phyloP scores from a whole-genome alignment of 1,284 basidiomycete species.

The Tremellales sp. region DNA sequence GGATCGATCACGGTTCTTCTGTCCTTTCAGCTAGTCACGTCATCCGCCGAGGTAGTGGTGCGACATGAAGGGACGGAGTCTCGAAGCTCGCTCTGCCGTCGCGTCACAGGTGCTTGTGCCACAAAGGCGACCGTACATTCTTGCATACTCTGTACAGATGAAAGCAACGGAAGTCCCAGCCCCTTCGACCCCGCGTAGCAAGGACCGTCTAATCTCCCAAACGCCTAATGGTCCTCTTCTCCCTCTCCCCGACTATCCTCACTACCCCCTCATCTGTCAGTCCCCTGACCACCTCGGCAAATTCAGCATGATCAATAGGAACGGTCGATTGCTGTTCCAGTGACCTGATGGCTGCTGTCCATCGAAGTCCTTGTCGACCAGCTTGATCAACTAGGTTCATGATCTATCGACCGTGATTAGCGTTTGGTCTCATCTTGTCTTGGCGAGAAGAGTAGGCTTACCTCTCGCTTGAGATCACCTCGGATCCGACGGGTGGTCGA shows the following conservation, averaged over 20 bases:
- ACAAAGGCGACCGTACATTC: too few relatives aligned
- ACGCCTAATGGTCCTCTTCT: conserved; percentile 69
- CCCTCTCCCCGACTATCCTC: conserved; percentile 79
- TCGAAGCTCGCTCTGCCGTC: too few relatives aligned
- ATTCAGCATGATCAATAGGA: conserved; percentile 69
- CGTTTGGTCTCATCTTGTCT: too few relatives aligned
- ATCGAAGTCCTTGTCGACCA: conserved; percentile 64
- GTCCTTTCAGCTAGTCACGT: too few relatives aligned
- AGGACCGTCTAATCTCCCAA: conserved; percentile 41
- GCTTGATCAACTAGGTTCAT: conserved; percentile 63
- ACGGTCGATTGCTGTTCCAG: conserved; percentile 76
- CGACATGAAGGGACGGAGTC: too few relatives aligned
- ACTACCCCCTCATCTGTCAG: conserved; percentile 75
- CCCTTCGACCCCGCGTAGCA: too few relatives aligned
- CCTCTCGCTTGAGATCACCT: conserved; percentile 77
- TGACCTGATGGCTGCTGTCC: conserved; percentile 69
- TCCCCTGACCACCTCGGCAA: conserved; percentile 71
- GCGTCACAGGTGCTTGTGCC: too few relatives aligned
- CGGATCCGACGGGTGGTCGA: conserved; percentile 73
- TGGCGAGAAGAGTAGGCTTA: conserved; percentile 42
- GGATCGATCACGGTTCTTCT: too few relatives aligned
- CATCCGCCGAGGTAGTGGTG: too few relatives aligned
- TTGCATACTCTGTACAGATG: too few relatives aligned
- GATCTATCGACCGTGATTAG: conserved; percentile 18
- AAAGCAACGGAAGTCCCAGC: too few relatives aligned